Base-by-base conservation (phyloP, 345 rosid genomes). In the Gossypium ekmanianum region DNA sequence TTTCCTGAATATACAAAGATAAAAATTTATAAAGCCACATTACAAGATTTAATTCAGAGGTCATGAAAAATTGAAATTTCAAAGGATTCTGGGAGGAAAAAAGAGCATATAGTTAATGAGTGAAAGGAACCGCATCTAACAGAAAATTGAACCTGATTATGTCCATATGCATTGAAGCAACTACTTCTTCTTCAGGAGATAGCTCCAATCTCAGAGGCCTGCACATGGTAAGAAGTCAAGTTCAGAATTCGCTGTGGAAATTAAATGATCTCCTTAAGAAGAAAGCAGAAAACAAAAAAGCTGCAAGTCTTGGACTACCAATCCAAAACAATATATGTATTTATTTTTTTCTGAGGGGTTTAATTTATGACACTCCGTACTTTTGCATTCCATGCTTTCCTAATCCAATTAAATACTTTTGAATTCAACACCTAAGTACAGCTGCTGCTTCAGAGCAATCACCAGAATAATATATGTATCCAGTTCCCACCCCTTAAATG, bases 171-270 rank as follows among this genome's bases (percentile, higher is more conserved):
- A 91, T 91, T 71, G 92, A 88, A 34, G 87, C 85, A 69, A 92
- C 88, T 29, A 85, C 82, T 85, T 95, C 97, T 86, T 95, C 98
- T 81, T 90, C 98, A 29, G 99, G 97, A 76, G 99, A 89, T 73
- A 95, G 87, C 81, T 93, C 99, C 89, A 95, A 81, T 71, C 80
- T 84, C 88, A 90, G 77, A 64, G 99, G 91, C 84, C 99, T 95
- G 45, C 24, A 81, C n/a, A 75, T 55, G 39, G 43, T 66, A 68
- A 3, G 64, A 26, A 63, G 62, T 74, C 74, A 65, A 22, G 48
- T 47, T 39, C 54, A 61, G 52, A 58, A 48, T 27, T 27, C 57
- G 2, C 11, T 18, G 11, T 11, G 12, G 13, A 62, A 26, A 44
- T 50, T 24, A 68, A 68, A 7, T 48, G 47, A 68, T 48, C 55